Base-by-base conservation (phyloP, 2,329 filamentous ascomycete genomes). In the Aspergillus ochraceoroseus region DNA sequence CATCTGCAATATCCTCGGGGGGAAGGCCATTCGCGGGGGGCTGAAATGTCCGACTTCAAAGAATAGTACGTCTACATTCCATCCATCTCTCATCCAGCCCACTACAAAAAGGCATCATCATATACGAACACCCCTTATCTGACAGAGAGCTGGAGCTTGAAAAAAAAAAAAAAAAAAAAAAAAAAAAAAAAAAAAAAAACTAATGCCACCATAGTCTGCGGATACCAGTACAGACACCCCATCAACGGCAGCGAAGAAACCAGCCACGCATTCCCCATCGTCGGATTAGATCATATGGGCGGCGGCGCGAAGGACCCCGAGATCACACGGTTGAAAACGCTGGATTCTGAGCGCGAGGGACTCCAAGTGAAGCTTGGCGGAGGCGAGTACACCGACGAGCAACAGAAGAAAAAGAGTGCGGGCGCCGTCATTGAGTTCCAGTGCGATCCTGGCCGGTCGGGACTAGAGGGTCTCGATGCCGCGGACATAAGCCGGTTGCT, bases 341-440 rank as follows among this genome's bases (percentile, higher is more conserved):
- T 75, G 2, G 84, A 90, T 57, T 68, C 76, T 3, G 72, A 78
- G 14, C 80, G 79, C 46, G 80, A 92, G 52, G 89, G 90, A 1
- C 56, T 95, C 7, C 74, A 80, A 11, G 62, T 92, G 1, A 78
- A 82, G 46, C 63, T 95, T 34, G 70, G 77, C 33, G 83, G 80
- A 5, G 76, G 75, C 8, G 64, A 70, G 32, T 73, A 74, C 35
- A 60, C 67, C n/a, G 70, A 73, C 5, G 39, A 68, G 56, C 43
- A 59, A 39, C 67, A 67, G 18, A 70, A 77, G 44, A 85, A 94
- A 63, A 81, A 79, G 56, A 38, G 48, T 14, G 55, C 62, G 1
- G 46, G 51, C 2, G 86, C 88, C 3, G 75, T 94, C 7, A 77
- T 96, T 38, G 85, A 94, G 56, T 88, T 96, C 53, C 62, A 89